These are phyloP conservation scores for Phytophthora syringae DNA, from an alignment of 352 stramenopile genomes.

Conservation along the genomic window DNA sequence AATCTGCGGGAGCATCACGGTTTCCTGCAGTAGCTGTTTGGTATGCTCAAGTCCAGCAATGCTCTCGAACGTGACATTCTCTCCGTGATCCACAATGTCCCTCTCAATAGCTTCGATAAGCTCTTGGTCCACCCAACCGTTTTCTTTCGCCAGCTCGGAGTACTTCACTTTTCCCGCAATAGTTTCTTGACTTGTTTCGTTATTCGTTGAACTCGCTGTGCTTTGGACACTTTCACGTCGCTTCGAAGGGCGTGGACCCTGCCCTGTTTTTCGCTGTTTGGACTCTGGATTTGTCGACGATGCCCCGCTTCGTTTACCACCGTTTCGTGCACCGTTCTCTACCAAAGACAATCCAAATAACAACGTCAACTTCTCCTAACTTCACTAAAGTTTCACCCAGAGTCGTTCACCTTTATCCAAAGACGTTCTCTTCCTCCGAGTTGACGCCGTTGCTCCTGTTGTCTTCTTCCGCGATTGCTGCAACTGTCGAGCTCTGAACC, in stretches of 20 bases:
- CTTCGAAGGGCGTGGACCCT: slow-evolving; percentile 18
- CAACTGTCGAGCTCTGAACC: slow-evolving; percentile 25
- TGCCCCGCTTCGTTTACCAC: slow-evolving; percentile 20
- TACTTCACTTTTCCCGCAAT: slow-evolving; percentile 75
- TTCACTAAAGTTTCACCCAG: not conserved
- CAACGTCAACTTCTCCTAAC: not conserved
- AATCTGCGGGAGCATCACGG: slow-evolving; percentile 87
- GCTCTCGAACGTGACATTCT: slow-evolving; percentile 76
- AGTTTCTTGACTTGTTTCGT: slow-evolving; percentile 26
- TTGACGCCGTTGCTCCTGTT: not conserved
- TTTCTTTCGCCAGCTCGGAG: slow-evolving; percentile 77
- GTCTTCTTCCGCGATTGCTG: slow-evolving; percentile 19
- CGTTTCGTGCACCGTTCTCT: slow-evolving; percentile 31
- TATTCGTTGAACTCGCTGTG: slow-evolving; percentile 34
- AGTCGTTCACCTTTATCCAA: slow-evolving; percentile 15
- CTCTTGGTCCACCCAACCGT: slow-evolving; percentile 77
- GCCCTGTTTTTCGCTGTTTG: slow-evolving; percentile 28
- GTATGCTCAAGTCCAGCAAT: slow-evolving; percentile 85
- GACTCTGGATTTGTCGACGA: slow-evolving; percentile 6
- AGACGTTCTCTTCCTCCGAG: slow-evolving; percentile 5
- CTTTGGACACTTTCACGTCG: slow-evolving; percentile 40
- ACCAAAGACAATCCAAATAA: not conserved
- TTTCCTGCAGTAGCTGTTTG: slow-evolving; percentile 85
- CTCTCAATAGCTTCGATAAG: slow-evolving; percentile 88
- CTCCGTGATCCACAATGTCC: slow-evolving; percentile 82